Base-by-base conservation (phyloP, 257 asterid species). In the Misopates orontium region DNA sequence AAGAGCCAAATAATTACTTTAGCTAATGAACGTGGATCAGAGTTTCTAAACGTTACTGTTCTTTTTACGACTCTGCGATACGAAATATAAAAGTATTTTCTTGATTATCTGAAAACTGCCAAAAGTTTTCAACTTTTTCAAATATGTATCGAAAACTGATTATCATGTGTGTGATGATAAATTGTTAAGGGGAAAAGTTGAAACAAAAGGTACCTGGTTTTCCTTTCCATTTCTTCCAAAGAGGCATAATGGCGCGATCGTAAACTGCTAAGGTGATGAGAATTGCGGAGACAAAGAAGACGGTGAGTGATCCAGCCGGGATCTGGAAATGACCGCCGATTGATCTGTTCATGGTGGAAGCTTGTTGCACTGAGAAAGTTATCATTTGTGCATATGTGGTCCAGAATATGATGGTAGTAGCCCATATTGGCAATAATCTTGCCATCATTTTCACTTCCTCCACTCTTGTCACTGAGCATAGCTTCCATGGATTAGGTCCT, bases 331-430 rank as follows among this genome's bases (percentile, higher is more conserved):
- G 19, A 8, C 79, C 67, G 1, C 83, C 75, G 4, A 88, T 56
- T 12, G 70, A 68, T n/a, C 96, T 76, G 32, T 80, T 59, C 93
- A 88, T 66, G 3, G 87, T 77, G 13, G 83, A 50, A 3, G 96
- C 88, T 73, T 88, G 96, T 53, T 86, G 71, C 51, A 88, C 92
- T 0, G 96, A 80, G 17, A 78, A 85, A 11, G 96, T 88, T 21
- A 83, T 77, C 87, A 88, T 88, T 66, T 88, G 96, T n/a, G 96
- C 93, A 59, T 88, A 82, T 10, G 80, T 64, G 0, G 83, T 80
- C 83, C 91, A 88, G 21, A 81, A 85, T 79, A 88, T 79, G 12
- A 88, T 78, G 0, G 90, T 79, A 0, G 96, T 88, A 5, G 87
- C 88, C 94, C 91, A 88, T 40, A 85, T 82, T 4, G 94, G 96